These are phyloP conservation scores for Avena atlantica DNA, from an alignment of 176 grass and related monocot species.

Conservation along the genomic window DNA sequence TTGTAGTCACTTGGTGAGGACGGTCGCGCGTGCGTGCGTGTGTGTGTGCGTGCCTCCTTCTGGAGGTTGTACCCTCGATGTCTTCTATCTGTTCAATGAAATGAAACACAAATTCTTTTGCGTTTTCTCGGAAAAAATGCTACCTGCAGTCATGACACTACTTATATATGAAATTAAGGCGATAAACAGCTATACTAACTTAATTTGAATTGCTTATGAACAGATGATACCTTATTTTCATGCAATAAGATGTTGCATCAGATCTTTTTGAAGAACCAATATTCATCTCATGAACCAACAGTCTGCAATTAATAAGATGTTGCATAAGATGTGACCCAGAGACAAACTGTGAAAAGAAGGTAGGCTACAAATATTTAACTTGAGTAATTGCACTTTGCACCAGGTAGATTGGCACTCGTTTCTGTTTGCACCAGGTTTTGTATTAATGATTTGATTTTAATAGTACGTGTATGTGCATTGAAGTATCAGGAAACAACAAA, in stretches of 20 bases:
- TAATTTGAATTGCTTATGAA: neutral
- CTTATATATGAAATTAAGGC: conserved; percentile 19
- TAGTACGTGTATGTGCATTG: neutral
- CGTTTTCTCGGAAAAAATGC: neutral
- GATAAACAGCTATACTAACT: neutral
- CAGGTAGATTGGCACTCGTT: neutral
- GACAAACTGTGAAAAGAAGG: neutral
- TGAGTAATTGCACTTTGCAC: neutral
- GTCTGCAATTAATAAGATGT: neutral
- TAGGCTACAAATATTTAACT: neutral
- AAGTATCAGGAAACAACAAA: neutral
- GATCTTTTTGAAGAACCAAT: neutral
- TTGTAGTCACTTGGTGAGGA: too few species aligned
- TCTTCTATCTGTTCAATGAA: too few species aligned
- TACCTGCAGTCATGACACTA: neutral
- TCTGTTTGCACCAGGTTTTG: neutral
- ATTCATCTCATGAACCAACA: neutral
- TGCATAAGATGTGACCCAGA: neutral
- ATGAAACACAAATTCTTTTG: too few species aligned
- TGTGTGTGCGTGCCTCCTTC: too few species aligned
- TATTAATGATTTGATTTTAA: neutral
- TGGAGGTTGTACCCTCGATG: too few species aligned
- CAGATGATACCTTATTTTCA: neutral
- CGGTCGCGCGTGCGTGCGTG: too few species aligned
- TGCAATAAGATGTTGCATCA: neutral